These are phyloP conservation scores for Diaporthe sp. DNA, from an alignment of 2,329 filamentous ascomycete species.

Conservation along the genomic window DNA sequence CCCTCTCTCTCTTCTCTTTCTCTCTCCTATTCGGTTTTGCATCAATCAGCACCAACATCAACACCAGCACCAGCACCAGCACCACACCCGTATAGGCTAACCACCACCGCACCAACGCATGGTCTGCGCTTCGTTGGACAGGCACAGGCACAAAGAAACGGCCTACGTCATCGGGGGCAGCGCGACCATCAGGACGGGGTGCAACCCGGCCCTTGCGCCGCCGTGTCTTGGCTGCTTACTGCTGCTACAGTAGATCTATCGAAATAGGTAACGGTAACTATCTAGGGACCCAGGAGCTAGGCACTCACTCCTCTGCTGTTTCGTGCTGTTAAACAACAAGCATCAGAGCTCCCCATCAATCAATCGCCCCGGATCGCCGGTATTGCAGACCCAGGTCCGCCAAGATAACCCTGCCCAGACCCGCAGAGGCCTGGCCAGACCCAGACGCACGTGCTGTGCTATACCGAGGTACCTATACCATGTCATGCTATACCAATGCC, in stretches of 20 bases:
- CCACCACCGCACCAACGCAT: not conserved
- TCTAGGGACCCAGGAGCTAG: not conserved
- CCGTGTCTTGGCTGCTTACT: not conserved
- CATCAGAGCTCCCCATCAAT: not conserved
- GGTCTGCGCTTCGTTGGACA: conserved; percentile 17
- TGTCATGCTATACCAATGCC: not conserved
- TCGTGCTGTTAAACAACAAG: not conserved
- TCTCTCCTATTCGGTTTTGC: not conserved
- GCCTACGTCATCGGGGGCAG: conserved; percentile 10
- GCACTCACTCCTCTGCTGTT: not conserved
- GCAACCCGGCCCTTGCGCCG: not conserved
- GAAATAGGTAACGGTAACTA: not conserved
- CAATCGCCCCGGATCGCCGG: conserved; percentile 5
- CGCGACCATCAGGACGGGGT: not conserved
- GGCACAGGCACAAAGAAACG: conserved; percentile 33
- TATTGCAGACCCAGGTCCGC: not conserved
- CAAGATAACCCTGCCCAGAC: conserved; percentile 6
- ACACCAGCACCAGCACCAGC: conserved; percentile 12
- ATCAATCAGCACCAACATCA: not conserved
- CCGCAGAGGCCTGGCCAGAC: conserved; percentile 13
- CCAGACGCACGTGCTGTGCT: conserved; percentile 21
- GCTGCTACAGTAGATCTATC: not conserved
- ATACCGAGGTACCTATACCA: conserved; percentile 1
- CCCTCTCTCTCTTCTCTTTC: not conserved
- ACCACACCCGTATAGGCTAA: conserved; percentile 16